Evolutionary conservation across 169 alveolate genomes (phyloP), one percentile per base, ranked within the genome.

Genomic region (Babesia caballi): DNA sequence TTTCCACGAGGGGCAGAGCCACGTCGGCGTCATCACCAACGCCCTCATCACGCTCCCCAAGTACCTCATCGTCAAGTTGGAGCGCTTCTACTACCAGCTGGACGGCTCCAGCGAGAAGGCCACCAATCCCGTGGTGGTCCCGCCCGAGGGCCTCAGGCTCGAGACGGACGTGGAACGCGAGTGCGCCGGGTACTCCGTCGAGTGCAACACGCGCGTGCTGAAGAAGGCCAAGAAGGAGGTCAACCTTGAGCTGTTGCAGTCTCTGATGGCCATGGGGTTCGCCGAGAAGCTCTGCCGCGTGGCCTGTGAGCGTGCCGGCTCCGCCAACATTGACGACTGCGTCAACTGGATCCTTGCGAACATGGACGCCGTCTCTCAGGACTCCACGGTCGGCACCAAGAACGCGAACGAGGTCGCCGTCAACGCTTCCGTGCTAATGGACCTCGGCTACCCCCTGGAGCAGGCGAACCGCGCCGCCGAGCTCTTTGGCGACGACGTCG

Each of bases 51-150:
- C 68, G 11, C 44, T 51, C 3, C 92, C 91, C 25, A 54, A 23
- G 56, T 81, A 85, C 60, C 72, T 85, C 7, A 42, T 77, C 32
- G 49, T 85, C n/a, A 82, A 84, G 36, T 42, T 85, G 65, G 66
- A 85, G 19, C 65, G 92, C 25, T 85, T 85, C 25, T 86, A 80
- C 69, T 66, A 86, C 59, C 52, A 78, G 47, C 82, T 74, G 51
- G 87, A 89, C 66, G 78, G 90, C 82, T 84, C 84, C 46, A 73
- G 69, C 46, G 68, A 53, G 47, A 91, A 91, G 69, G 83, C 71
- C 42, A 65, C 30, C n/a, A 76, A 76, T 66, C 69, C 61, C 15
- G 57, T 76, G 21, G 21, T 23, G 5, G 59, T 71, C 0, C 83
- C 85, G 27, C 75, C 75, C 52, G 77, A 83, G 49, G 92, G 88